These are phyloP conservation scores for Silene coronaria DNA, from an alignment of 179 eudicot genomes.

Conservation along the genomic window DNA sequence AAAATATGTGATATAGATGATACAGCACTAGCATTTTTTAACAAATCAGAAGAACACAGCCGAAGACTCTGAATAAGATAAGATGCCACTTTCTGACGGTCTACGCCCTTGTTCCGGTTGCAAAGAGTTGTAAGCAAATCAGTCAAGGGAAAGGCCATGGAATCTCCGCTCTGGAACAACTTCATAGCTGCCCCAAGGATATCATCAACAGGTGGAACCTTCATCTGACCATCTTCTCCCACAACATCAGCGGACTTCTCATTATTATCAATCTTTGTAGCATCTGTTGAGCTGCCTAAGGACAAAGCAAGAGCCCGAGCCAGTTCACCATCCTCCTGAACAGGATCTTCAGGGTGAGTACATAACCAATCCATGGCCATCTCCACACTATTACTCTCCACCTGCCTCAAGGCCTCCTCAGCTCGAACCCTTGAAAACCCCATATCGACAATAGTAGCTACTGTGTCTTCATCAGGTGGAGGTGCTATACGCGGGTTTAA, in stretches of 20 bases:
- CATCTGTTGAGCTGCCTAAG: slow-evolving; percentile 72
- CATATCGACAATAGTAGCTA: slow-evolving; percentile 91
- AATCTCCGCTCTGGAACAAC: slow-evolving; percentile 68
- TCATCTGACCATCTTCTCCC: slow-evolving; percentile 58
- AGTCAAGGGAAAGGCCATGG: slow-evolving; percentile 72
- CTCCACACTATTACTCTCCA: slow-evolving; percentile 92
- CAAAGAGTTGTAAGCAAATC: slow-evolving; percentile 88
- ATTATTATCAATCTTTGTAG: slow-evolving; percentile 61
- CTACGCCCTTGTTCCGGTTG: slow-evolving; percentile 84
- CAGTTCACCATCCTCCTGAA: slow-evolving; percentile 89
- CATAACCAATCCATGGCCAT: slow-evolving; percentile 99
- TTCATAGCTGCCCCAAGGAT: slow-evolving; percentile 77
- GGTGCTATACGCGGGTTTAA: slow-evolving; percentile 71
- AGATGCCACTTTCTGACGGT: slow-evolving; percentile 68
- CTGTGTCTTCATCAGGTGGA: slow-evolving; percentile 90
- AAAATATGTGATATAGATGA: slow-evolving; percentile 77
- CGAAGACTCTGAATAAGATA: slow-evolving; percentile 75
- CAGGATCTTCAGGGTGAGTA: slow-evolving; percentile 90
- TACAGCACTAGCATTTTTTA: slow-evolving; percentile 56
- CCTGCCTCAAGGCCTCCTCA: slow-evolving; percentile 91
- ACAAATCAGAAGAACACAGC: slow-evolving; percentile 60
- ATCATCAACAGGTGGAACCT: slow-evolving; percentile 83
- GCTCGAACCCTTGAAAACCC: slow-evolving; percentile 95
- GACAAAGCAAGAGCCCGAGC: slow-evolving; percentile 95
- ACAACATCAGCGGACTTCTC: slow-evolving; percentile 58